Evolutionary conservation across 1,139 yeast species (phyloP), one percentile per base, ranked within the genome.

Genomic region (Citeromyces siamensis): DNA sequence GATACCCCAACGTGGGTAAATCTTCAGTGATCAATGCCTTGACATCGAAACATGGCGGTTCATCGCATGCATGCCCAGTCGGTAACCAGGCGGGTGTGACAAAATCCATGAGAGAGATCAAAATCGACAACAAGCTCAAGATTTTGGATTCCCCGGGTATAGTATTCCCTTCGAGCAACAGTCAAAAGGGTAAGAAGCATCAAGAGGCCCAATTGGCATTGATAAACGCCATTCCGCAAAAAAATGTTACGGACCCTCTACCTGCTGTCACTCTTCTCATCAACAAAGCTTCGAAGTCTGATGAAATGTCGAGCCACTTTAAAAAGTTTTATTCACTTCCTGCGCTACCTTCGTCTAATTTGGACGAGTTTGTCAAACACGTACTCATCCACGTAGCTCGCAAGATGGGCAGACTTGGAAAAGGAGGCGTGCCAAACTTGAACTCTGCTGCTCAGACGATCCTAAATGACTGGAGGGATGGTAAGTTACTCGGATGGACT

Each of bases 41-140:
- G 44, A 78, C 94, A 8, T 71, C 83, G 38, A 78, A 94, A 60
- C 93, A 84, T 52, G 86, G 90, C 37, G 68, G 70, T 33, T 62
- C 68, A 19, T 64, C 75, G 33, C 73, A 69, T 48, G 93, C 90
- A 8, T 90, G 98, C 55, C 97, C 98, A 10, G 94, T 84, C 23
- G 99, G 98, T 34, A 93, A 94, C 51, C 93, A 83, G 60, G 97
- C 99, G 3, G 98, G 98, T 55, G 90, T 90, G 28, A 90, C 98
- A 21, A 88, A 95, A 1, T 66, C 90, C 3, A 65, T 90, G 56
- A 75, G 96, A 60, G 94, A 86, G 58, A 86, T 90, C 42, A 90
- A 90, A 60, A 72, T 90, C 43, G 98, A 90, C 56, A 81, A 77
- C 53, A 86, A 86, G 58, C 70, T 90, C 48, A 84, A 82, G 58